Conservation (phyloP, 441 rosid genomes). For the Rhodomyrtus psidioides region DNA sequence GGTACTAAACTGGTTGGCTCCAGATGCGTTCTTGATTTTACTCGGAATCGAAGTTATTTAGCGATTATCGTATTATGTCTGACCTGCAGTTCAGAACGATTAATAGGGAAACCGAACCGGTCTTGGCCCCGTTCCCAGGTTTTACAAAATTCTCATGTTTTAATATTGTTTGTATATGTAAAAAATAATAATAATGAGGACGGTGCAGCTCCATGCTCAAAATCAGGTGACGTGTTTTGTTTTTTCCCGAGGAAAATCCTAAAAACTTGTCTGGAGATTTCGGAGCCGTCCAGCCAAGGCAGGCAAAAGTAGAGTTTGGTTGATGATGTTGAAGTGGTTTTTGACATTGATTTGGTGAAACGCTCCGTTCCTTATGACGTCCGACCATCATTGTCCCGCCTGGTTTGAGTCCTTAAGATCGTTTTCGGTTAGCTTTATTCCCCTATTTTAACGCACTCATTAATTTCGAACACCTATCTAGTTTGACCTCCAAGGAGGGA, state of each 20-base stretch:
- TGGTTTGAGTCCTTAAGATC: neutral
- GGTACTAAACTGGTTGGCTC: neutral
- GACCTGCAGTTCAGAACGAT: neutral
- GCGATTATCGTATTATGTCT: neutral
- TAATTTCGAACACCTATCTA: neutral
- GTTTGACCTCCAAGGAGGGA: neutral
- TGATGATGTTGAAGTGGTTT: neutral
- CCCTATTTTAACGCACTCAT: neutral
- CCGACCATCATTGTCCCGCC: neutral
- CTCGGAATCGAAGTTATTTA: rapidly evolving
- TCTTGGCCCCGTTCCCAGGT: neutral
- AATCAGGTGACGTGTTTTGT: neutral
- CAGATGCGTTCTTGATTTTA: neutral
- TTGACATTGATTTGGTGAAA: neutral
- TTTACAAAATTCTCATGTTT: neutral
- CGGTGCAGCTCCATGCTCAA: neutral
- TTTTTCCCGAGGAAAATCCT: neutral
- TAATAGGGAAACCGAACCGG: neutral
- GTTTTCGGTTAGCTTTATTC: neutral
- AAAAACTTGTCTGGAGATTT: neutral
- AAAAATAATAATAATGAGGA: neutral
- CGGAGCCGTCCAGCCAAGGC: neutral
- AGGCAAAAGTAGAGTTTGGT: neutral
- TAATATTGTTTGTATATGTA: too few species aligned
- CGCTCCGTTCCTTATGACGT: neutral